phyloP scores from a whole-genome alignment of 371 early-diverging fungal genomes.

The Mortierella sp. region DNA sequence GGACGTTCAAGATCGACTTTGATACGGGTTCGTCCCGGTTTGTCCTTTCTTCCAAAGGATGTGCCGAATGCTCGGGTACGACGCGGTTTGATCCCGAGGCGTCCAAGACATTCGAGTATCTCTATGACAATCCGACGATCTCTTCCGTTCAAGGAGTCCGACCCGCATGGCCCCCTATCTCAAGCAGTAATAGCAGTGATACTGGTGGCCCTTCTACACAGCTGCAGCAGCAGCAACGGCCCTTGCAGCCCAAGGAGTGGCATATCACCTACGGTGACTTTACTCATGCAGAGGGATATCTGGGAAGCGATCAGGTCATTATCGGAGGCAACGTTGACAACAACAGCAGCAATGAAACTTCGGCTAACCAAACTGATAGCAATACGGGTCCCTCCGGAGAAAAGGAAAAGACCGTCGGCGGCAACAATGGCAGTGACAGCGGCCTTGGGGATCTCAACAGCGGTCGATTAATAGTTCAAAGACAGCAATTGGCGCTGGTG shows the following conservation, averaged over 20 bases:
- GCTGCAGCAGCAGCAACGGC: too few relatives aligned
- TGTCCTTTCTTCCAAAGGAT: constrained; percentile 62
- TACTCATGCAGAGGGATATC: constrained; percentile 63
- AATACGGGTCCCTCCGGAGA: too few relatives aligned
- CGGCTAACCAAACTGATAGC: too few relatives aligned
- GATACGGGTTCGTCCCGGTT: constrained; percentile 73
- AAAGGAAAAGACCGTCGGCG: too few relatives aligned
- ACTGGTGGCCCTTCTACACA: background rate
- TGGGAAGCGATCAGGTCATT: constrained; percentile 59
- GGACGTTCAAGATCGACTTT: constrained; percentile 65
- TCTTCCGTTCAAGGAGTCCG: too few relatives aligned
- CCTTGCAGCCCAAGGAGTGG: constrained; percentile 7
- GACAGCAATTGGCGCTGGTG: constrained; percentile 64
- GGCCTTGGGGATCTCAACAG: constrained; percentile 41
- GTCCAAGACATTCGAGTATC: constrained; percentile 58
- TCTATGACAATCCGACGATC: background rate
- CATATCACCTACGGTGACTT: constrained; percentile 67
- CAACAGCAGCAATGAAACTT: too few relatives aligned
- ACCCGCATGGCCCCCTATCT: too few relatives aligned
- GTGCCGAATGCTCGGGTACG: constrained; percentile 61
- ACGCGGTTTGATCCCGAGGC: constrained; percentile 59
- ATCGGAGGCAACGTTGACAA: constrained; percentile 52
- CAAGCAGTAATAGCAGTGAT: background rate
- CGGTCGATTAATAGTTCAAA: constrained; percentile 2
- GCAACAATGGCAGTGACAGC: too few relatives aligned